phyloP scores from a whole-genome alignment of 2,329 filamentous ascomycete species.

The Hyphodiscus sp. region DNA sequence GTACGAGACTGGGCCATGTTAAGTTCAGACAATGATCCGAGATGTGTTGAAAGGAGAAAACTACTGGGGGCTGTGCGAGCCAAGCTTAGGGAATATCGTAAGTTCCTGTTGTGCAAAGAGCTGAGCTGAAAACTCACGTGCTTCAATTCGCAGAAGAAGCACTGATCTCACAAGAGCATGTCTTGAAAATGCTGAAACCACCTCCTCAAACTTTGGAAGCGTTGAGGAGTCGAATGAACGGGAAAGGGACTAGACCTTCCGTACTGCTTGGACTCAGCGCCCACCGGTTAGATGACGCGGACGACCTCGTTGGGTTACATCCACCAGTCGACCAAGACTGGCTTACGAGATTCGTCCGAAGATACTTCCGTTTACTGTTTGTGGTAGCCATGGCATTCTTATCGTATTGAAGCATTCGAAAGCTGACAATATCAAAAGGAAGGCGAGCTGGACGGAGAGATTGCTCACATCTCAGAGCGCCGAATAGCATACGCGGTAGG shows the following conservation, averaged over 20 bases:
- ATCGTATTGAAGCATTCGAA: too few relatives aligned
- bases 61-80: constrained; percentile 1
- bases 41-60: neutral
- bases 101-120: neutral
- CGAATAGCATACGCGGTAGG: neutral
- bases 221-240: constrained; percentile 2
- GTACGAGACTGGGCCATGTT: constrained; percentile 1
- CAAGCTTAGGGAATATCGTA: constrained; percentile 9
- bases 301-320: constrained; percentile 21
- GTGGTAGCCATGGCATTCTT: too few relatives aligned
- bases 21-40: neutral
- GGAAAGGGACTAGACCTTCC: too few relatives aligned
- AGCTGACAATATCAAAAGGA: too few relatives aligned
- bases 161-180: constrained; percentile 1
- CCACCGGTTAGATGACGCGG: constrained; percentile 7
- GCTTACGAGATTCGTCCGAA: constrained; percentile 18
- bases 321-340: constrained; percentile 17
- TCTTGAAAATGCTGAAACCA: constrained; percentile 6
- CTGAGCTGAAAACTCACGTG: too few relatives aligned
- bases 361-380: too few relatives aligned
- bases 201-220: constrained; percentile 5
- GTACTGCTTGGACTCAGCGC: constrained; percentile 6
- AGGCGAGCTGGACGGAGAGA: too few relatives aligned
- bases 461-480: too few relatives aligned
- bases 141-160: constrained; percentile 3